Evolutionary conservation across 371 early-diverging fungal genomes (phyloP).

Genomic region (Paramicrosporidium saccamoebae): DNA sequence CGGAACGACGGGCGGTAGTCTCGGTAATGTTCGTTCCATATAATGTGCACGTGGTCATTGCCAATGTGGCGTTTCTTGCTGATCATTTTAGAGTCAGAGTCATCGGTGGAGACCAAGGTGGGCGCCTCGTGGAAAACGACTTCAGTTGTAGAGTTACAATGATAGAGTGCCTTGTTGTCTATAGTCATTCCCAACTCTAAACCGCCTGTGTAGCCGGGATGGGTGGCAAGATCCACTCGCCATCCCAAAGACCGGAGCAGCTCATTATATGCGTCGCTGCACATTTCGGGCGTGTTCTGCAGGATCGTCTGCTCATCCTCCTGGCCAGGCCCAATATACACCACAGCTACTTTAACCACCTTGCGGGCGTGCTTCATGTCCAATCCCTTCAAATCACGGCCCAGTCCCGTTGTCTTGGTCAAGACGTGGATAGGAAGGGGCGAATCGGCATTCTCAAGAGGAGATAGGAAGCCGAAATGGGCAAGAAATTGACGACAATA

Average conservation of each 20-base stretch:
- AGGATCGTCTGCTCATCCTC: conserved; percentile 39
- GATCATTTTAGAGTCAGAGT: conserved; percentile 30
- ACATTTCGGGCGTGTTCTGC: conserved; percentile 19
- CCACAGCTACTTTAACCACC: conserved; percentile 36
- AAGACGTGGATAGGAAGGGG: too few species aligned
- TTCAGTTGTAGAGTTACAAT: conserved; percentile 33
- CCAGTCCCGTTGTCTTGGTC: too few species aligned
- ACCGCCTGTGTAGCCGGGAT: conserved; percentile 48
- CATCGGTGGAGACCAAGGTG: conserved; percentile 44
- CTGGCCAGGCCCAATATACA: conserved; percentile 50
- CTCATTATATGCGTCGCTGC: conserved; percentile 21
- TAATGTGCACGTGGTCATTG: conserved; percentile 64
- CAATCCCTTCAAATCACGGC: too few species aligned
- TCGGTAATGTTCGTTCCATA: conserved; percentile 56
- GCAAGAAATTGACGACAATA: too few species aligned
- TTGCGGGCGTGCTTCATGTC: too few species aligned
- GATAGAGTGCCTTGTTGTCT: conserved; percentile 29
- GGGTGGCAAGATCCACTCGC: conserved; percentile 34
- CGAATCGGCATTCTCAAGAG: too few species aligned
- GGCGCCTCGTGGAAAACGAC: conserved; percentile 57
- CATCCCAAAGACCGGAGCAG: conserved; percentile 40
- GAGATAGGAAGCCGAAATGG: too few species aligned
- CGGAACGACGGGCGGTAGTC: too few species aligned
- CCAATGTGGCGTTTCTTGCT: conserved; percentile 83
- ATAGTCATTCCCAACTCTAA: conserved; percentile 32